Evolutionary conservation across 257 asterid species (phyloP), one percentile per base, ranked within the genome.

Genomic region (Cordia subcordata): DNA sequence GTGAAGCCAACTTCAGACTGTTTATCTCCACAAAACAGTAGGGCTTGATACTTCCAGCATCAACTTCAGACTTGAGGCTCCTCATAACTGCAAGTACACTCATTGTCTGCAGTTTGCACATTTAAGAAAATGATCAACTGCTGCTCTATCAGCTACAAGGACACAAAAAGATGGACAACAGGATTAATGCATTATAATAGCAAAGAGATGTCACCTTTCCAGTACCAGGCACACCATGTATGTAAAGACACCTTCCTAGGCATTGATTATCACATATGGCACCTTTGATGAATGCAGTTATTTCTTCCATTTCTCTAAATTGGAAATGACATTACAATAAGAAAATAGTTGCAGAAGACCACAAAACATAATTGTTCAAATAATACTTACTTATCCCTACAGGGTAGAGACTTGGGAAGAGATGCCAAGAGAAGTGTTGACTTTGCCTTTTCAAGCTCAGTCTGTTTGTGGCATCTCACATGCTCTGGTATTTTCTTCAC

Each of bases 161-260:
- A 22, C 8, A 17, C 13, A 27, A 6, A n/a, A 14, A 15, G 8
- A 20, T 44, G 22, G 53, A 18, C 37, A 33, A 18, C 11, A 21
- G 5, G 17, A 19, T 37, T 8, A 49, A 8, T 38, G 15, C 13
- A 62, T 62, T 33, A 21, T 21, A 49, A 49, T 44, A 20, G 55
- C 42, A 20, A 42, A 39, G 45, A 45, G 38, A 63, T 49, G 55
- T 68, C 75, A 92, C 99, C 94, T 92, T 92, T 76, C 99, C 99
- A 63, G 99, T 92, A 66, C 99, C 99, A 63, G 99, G 99, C 69
- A 92, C 99, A 68, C 99, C 99, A 67, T 92, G 95, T 73, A 92
- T 70, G 80, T 92, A 92, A 55, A 92, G 87, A 80, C 96, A 88
- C 75, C 91, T 81, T 64, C 99, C 99, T 11, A 92, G 81, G 75